Conservation (phyloP, 768 basidiomycete species). For the Lactifluus echinatus region DNA sequence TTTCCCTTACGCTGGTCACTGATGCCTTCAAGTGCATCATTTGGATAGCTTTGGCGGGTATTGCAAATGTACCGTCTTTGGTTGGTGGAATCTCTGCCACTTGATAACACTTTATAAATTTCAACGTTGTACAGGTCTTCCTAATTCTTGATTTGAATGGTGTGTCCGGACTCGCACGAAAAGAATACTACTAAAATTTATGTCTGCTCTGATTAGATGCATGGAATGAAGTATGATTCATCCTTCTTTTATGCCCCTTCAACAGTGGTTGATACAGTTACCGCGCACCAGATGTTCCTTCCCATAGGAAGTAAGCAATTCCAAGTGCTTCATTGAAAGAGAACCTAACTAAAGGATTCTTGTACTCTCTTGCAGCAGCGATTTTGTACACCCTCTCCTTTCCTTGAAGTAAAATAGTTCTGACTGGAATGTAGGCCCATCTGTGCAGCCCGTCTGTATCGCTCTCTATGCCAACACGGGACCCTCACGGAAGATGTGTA, state of each 20-base stretch:
- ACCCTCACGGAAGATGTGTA: conserved; percentile 6
- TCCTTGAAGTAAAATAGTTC: background rate
- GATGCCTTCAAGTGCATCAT: too few species aligned
- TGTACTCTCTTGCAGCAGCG: too few species aligned
- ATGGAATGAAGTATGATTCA: conserved; percentile 5
- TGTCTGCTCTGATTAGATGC: background rate
- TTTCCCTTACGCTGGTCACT: too few species aligned
- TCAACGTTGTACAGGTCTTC: background rate
- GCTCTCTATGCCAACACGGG: background rate
- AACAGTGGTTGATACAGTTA: background rate
- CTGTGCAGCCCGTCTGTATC: conserved; percentile 9
- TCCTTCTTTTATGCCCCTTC: background rate
- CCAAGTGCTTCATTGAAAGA: background rate
- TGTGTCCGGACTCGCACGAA: background rate
- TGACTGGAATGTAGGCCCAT: background rate
- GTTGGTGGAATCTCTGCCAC: background rate
- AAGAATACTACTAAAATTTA: background rate
- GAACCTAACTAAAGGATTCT: background rate
- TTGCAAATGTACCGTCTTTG: background rate
- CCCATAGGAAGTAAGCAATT: background rate
- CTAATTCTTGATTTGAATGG: conserved; percentile 4
- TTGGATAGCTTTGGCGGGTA: too few species aligned
- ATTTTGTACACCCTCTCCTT: background rate
- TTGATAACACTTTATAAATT: background rate
- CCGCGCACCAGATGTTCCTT: background rate